Evolutionary conservation across 768 basidiomycete genomes (phyloP).

Genomic region (Hygrophorus pudorinus): DNA sequence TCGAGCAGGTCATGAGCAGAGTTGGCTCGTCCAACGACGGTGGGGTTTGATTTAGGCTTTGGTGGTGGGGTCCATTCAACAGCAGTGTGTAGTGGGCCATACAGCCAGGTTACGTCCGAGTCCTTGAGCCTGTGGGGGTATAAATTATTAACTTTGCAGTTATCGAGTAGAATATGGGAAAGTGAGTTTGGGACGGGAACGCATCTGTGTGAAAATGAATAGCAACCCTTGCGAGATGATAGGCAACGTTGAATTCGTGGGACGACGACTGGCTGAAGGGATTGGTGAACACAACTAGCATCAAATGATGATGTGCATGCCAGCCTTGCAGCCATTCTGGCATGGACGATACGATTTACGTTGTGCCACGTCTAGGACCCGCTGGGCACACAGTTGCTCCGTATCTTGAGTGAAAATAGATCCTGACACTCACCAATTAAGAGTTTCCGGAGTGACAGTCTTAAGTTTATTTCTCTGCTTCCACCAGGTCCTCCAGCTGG

Average conservation of each 20-base stretch:
- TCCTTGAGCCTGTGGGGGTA: slow-evolving; percentile 82
- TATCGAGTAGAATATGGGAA: slow-evolving; percentile 4
- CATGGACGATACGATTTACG: too few relatives aligned
- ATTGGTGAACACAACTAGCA: background rate
- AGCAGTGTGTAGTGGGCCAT: slow-evolving; percentile 94
- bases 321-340: too few relatives aligned
- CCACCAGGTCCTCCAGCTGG: slow-evolving; percentile 99
- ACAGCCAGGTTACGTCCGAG: slow-evolving; percentile 98
- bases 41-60: slow-evolving; percentile 29
- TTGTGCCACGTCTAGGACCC: too few relatives aligned
- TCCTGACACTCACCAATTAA: slow-evolving; percentile 80
- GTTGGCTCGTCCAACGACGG: slow-evolving; percentile 26
- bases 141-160: slow-evolving; percentile 7
- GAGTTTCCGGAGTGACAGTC: slow-evolving; percentile 92
- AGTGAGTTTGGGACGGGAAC: background rate
- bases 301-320: background rate
- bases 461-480: slow-evolving; percentile 95
- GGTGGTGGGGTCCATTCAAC: slow-evolving; percentile 71
- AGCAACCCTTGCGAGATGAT: background rate
- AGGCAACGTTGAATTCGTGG: background rate
- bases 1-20: slow-evolving; percentile 43
- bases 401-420: background rate
- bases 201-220: background rate
- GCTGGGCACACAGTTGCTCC: too few relatives aligned
- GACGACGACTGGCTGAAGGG: background rate